Conservation (phyloP, 192 early-diverging fungal species). For the Anaeromyces robustus region DNA sequence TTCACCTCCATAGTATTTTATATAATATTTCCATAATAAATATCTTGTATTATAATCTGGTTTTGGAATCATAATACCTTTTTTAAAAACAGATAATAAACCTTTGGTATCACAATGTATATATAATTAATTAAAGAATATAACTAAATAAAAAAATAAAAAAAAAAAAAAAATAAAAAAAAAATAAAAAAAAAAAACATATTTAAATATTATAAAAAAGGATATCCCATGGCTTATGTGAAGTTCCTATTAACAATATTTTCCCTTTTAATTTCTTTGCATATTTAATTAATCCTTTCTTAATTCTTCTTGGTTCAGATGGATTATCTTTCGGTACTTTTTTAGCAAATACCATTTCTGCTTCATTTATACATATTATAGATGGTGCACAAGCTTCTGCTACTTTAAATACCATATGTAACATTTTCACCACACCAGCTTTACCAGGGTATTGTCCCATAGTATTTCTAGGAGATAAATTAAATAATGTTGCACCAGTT, state of each 20-base stretch:
- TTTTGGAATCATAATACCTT: neutral
- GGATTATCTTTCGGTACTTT: slow-evolving; percentile 49
- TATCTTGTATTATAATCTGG: neutral
- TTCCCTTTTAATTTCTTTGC: slow-evolving; percentile 34
- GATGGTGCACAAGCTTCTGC: slow-evolving; percentile 37
- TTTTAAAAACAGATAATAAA: neutral
- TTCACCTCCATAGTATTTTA: neutral
- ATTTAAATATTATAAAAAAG: neutral
- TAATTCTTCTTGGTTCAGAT: slow-evolving; percentile 42
- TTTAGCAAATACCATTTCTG: slow-evolving; percentile 45
- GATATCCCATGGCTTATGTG: slow-evolving; percentile 37
- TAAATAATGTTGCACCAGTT: slow-evolving; percentile 32
- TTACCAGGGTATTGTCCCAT: slow-evolving; percentile 42
- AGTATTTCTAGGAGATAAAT: slow-evolving; percentile 34
- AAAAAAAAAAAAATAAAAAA: no score
- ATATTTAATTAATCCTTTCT: slow-evolving; percentile 36
- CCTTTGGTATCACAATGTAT: neutral
- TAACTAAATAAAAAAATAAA: neutral
- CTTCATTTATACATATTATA: slow-evolving; percentile 37
- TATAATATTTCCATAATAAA: neutral
- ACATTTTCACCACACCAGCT: slow-evolving; percentile 25
- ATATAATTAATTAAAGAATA: neutral
- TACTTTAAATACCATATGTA: slow-evolving; percentile 54
- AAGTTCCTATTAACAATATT: slow-evolving; percentile 29
- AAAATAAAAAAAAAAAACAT: neutral